Conservation (phyloP, 805 yeast species). For the Kodamaea lidongshanica region DNA sequence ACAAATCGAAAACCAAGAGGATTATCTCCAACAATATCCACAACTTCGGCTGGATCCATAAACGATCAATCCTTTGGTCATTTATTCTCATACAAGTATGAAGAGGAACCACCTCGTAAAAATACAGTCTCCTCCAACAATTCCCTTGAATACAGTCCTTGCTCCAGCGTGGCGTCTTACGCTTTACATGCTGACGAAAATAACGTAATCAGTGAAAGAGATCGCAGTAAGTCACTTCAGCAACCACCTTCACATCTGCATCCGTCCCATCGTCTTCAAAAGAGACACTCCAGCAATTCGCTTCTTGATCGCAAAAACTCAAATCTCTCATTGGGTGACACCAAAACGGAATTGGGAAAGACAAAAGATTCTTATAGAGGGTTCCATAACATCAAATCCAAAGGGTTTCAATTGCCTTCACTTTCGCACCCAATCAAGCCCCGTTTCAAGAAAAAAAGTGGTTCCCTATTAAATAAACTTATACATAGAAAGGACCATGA, state of each 20-base stretch:
- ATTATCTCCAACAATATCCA: too few species aligned
- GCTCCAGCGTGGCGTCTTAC: slow-evolving; percentile 11
- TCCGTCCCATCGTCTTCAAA: too few species aligned
- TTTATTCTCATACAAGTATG: slow-evolving; percentile 10
- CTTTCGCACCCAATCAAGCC: slow-evolving; percentile 46
- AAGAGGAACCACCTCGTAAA: slow-evolving; percentile 3
- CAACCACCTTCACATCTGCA: too few species aligned
- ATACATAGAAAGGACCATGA: slow-evolving; percentile 26
- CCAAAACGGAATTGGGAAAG: slow-evolving; percentile 4
- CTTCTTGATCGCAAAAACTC: too few species aligned
- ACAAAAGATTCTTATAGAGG: slow-evolving; percentile 31
- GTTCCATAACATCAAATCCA: slow-evolving; percentile 31
- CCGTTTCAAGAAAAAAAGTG: slow-evolving; percentile 33
- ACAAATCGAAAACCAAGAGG: too few species aligned
- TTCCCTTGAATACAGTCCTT: slow-evolving; percentile 10
- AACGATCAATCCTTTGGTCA: too few species aligned
- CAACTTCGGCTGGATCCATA: too few species aligned
- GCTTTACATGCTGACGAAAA: too few species aligned
- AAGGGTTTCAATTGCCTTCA: slow-evolving; percentile 38
- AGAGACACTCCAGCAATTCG: too few species aligned
- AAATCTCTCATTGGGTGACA: too few species aligned
- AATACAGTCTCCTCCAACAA: slow-evolving; percentile 1
- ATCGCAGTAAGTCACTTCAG: slow-evolving; percentile 1
- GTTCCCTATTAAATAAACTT: slow-evolving; percentile 34
- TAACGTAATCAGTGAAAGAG: slow-evolving; percentile 1